Base-by-base conservation (phyloP, 1,139 yeast genomes). In the Wickerhamomyces sp. region DNA sequence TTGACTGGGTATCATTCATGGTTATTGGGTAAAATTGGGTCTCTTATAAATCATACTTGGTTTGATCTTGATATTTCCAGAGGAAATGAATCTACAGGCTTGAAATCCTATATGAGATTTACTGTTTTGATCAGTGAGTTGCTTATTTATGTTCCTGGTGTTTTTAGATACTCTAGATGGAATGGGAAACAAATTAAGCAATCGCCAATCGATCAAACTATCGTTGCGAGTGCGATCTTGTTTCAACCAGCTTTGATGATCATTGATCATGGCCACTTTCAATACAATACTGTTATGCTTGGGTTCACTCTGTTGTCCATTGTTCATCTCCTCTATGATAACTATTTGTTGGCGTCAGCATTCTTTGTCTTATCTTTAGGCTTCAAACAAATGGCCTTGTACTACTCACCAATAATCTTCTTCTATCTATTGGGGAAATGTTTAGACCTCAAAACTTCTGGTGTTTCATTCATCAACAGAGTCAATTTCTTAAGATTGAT, bases 251-350 rank as follows among this genome's bases (percentile, higher is more conserved):
- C 87, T 6, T 71, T 93, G 52, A 76, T 87, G 39, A 72, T 94
- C 47, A 82, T 94, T 46, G 99, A 94, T 62, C 97, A 94, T 65
- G 99, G 99, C 10, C 99, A 94, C 66, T 94, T 93, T 67, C 99
- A 94, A 67, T 91, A 81, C 67, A 93, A 94, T 60, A 79, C 91
- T 0, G 95, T 93, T 15, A 93, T 94, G 98, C 76, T 94, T 42
- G 99, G 99, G 0, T 70, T 89, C 34, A 75, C 91, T 13, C 69
- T 93, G 34, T 70, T 81, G 51, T 74, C 95, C 0, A 68, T 90
- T 35, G 79, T 79, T 46, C 83, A 83, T 52, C 69, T 91, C 43
- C 65, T 86, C 38, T 76, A 79, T 47, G 85, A 81, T 36, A 78
- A 80, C 57, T 75, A 81, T 46, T 71, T 79, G 4, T 57, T 82